Conservation (phyloP, 2,329 filamentous ascomycete genomes). For the Exserohilum turcica region DNA sequence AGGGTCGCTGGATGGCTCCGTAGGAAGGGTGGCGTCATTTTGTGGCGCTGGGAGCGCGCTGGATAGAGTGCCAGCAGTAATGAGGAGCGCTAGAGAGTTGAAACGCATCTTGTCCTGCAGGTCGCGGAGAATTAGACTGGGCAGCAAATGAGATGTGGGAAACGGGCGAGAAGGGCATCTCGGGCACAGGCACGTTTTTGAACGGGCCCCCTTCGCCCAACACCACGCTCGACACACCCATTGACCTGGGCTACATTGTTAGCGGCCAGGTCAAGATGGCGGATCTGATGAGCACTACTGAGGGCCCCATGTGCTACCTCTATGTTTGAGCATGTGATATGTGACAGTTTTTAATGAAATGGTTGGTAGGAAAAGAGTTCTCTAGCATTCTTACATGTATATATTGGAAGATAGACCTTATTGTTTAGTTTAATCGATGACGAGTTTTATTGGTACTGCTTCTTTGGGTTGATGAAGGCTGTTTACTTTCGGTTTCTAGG, state of each 20-base stretch:
- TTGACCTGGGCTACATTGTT: conserved; percentile 49
- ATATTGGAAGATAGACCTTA: background rate
- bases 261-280: conserved; percentile 26
- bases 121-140: conserved; percentile 33
- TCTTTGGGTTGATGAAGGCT: no score
- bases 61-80: conserved; percentile 32
- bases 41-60: conserved; percentile 33
- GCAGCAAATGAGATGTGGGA: conserved; percentile 48
- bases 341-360: no score
- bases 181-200: conserved; percentile 54
- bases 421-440: background rate
- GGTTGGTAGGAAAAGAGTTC: no score
- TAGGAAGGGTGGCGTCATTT: conserved; percentile 24
- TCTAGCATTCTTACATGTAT: no score
- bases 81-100: conserved; percentile 26
- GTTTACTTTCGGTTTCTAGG: no score
- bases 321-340: conserved; percentile 26
- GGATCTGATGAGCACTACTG: conserved; percentile 40
- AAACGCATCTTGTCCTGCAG: conserved; percentile 31
- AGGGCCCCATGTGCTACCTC: conserved; percentile 44
- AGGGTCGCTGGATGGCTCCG: conserved; percentile 26
- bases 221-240: conserved; percentile 52
- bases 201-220: conserved; percentile 51
- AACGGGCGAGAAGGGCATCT: conserved; percentile 39
- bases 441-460: no score